Percentiles rank a stretch among this genome's conserved stretches.
Conservation (phyloP, 495 filamentous ascomycete genomes). For the Filosporella fistucella region DNA sequence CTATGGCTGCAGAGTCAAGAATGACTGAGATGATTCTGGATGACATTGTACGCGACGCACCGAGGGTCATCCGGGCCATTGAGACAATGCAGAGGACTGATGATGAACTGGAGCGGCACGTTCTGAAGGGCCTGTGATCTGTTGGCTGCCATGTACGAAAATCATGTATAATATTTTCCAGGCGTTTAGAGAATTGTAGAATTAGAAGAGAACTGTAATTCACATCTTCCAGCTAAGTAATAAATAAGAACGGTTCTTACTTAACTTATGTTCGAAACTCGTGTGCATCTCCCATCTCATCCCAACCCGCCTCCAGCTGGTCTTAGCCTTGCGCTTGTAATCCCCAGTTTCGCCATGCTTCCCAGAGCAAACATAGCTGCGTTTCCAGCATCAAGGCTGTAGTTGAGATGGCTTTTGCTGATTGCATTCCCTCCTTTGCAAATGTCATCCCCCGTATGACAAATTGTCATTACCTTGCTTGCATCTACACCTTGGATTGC, state of each 20-base stretch:
- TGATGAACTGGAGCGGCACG: constrained; percentile 31
- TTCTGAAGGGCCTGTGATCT: constrained; percentile 15
- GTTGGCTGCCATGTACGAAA: not conserved
- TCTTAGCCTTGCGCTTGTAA: constrained; percentile 16
- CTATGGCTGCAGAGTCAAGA: constrained; percentile 28
- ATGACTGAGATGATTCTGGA: constrained; percentile 25
- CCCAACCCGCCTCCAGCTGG: not conserved
- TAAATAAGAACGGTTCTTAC: too few relatives aligned
- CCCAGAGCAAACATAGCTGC: constrained; percentile 18
- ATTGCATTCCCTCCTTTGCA: constrained; percentile 34
- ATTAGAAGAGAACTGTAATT: too few relatives aligned
- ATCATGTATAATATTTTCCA: constrained; percentile 2
- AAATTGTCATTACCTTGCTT: constrained; percentile 45
- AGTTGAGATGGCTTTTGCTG: constrained; percentile 11
- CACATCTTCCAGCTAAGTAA: too few relatives aligned
- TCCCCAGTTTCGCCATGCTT: constrained; percentile 15
- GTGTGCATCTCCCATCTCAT: too few relatives aligned
- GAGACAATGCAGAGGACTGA: constrained; percentile 45
- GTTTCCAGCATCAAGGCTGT: constrained; percentile 10
- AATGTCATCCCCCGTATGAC: constrained; percentile 46
- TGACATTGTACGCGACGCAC: constrained; percentile 34
- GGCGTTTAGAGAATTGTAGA: too few relatives aligned
- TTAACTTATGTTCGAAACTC: too few relatives aligned
- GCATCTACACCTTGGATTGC: constrained; percentile 43
- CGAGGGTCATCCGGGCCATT: constrained; percentile 47